A percentile compares a stretch with the other conserved stretches of the same genome.
These are phyloP conservation scores for Trifolium dubium DNA, from an alignment of 306 rosid genomes.

Conservation along the genomic window DNA sequence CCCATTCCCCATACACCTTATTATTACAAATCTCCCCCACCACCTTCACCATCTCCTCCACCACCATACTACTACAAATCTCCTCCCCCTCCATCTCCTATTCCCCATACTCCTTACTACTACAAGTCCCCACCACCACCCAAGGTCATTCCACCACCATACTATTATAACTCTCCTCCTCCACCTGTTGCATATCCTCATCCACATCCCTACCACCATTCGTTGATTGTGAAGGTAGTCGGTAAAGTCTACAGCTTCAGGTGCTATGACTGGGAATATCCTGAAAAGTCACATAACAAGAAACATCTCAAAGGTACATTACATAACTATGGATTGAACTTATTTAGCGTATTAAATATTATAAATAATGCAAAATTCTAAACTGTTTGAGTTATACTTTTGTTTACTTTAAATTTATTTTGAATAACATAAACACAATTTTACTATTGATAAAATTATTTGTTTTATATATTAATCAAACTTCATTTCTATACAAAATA, in stretches of 20 bases:
- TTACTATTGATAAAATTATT: not conserved
- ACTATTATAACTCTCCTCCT: constrained; percentile 55
- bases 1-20: not conserved
- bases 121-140: constrained; percentile 36
- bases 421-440: too few relatives aligned
- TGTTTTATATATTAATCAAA: not conserved
- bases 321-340: not conserved
- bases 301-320: constrained; percentile 81
- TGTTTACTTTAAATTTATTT: not conserved
- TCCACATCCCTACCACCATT: constrained; percentile 59
- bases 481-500: not conserved
- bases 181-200: constrained; percentile 54
- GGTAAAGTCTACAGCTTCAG: constrained; percentile 85
- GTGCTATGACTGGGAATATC: constrained; percentile 80
- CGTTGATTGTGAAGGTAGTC: constrained; percentile 72
- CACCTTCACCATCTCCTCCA: constrained; percentile 3
- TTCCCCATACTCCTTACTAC: constrained; percentile 27
- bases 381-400: not conserved
- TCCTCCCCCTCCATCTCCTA: constrained; percentile 55
- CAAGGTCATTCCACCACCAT: constrained; percentile 36
- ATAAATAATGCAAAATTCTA: not conserved
- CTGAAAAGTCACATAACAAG: constrained; percentile 80
- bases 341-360: not conserved
- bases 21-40: constrained; percentile 25
- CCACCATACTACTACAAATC: constrained; percentile 29